phyloP scores from a whole-genome alignment of 495 filamentous ascomycete genomes.

The Melanomma pulvis-pyrius region DNA sequence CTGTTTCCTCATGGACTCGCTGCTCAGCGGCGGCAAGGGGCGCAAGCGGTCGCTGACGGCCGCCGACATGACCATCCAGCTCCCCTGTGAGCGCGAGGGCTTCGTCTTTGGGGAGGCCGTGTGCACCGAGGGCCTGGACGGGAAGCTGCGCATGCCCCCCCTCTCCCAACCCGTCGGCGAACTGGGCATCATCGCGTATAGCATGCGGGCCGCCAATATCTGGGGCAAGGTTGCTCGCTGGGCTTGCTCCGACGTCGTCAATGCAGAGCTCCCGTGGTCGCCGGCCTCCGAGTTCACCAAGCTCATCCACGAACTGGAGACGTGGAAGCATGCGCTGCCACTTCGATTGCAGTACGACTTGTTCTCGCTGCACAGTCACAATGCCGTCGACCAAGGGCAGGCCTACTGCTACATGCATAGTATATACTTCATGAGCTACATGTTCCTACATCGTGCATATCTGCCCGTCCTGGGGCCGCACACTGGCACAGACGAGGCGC shows the following conservation, averaged over 20 bases:
- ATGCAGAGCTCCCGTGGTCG: conserved; percentile 36
- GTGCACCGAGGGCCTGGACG: conserved; percentile 34
- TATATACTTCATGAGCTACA: conserved; percentile 40
- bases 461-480: conserved; percentile 38
- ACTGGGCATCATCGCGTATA: conserved; percentile 40
- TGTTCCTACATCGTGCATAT: conserved; percentile 42
- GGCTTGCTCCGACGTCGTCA: conserved; percentile 36
- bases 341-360: conserved; percentile 36
- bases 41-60: conserved; percentile 35
- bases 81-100: conserved; percentile 39
- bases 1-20: conserved; percentile 42
- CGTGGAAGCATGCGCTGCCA: conserved; percentile 33
- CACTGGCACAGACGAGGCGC: conserved; percentile 23
- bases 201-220: conserved; percentile 40
- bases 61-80: conserved; percentile 38
- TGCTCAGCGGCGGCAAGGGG: conserved; percentile 42
- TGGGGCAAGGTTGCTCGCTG: conserved; percentile 42
- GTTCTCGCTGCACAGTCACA: conserved; percentile 38
- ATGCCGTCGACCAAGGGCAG: conserved; percentile 40
- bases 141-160: conserved; percentile 24
- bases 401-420: conserved; percentile 42
- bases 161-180: conserved; percentile 26
- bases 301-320: conserved; percentile 29
- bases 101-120: conserved; percentile 41
- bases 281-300: conserved; percentile 32